These are phyloP conservation scores for Candida ponderosae DNA, from an alignment of 805 yeast genomes.

Conservation along the genomic window DNA sequence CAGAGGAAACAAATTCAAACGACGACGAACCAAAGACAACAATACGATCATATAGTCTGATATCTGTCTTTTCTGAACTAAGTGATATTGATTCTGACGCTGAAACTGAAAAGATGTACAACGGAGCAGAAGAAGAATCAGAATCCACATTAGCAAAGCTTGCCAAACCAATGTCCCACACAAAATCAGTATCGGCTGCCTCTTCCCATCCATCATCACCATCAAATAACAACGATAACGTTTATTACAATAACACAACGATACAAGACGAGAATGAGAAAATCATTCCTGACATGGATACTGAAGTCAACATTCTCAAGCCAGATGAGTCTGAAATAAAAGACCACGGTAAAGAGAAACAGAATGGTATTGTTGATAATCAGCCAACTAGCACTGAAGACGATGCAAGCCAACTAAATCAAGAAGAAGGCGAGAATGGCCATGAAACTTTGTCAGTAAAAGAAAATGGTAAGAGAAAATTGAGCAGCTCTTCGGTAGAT, in stretches of 20 bases:
- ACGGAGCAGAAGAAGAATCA: constrained; percentile 17
- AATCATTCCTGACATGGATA: constrained; percentile 11
- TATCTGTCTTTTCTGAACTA: constrained; percentile 33
- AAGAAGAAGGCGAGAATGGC: constrained; percentile 15
- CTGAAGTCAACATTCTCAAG: constrained; percentile 6
- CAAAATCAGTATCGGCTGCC: background rate
- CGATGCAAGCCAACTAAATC: constrained; percentile 10
- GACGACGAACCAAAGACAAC: constrained; percentile 18
- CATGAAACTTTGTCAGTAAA: background rate
- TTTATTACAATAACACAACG: constrained; percentile 4
- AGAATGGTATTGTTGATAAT: constrained; percentile 2
- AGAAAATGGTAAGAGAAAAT: background rate
- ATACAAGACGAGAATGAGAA: constrained; percentile 7
- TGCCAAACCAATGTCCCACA: constrained; percentile 21
- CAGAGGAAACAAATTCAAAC: constrained; percentile 24
- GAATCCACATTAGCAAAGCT: constrained; percentile 33
- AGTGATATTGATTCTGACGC: constrained; percentile 74
- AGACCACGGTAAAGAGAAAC: constrained; percentile 2
- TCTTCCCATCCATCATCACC: constrained; percentile 22
- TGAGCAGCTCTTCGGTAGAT: constrained; percentile 5
- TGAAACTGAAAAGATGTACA: constrained; percentile 82
- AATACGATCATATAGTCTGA: constrained; percentile 14
- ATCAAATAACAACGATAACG: constrained; percentile 19
- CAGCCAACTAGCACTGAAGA: constrained; percentile 17
- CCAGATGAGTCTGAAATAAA: constrained; percentile 11